Conservation (phyloP, 1,284 basidiomycete species). For the Fistulina hepatica region DNA sequence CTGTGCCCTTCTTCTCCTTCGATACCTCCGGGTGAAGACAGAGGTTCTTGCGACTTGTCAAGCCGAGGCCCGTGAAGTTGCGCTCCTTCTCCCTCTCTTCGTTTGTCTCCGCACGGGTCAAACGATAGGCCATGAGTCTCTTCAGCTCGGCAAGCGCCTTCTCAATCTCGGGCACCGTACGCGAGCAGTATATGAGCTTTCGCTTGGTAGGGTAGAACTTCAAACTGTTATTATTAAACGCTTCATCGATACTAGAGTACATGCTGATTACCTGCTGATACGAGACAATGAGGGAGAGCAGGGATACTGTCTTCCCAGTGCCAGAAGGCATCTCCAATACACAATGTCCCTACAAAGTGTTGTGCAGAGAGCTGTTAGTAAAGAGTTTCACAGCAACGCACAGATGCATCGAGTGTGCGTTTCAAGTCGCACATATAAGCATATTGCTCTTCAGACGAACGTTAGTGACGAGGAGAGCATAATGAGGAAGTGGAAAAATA, state of each 20-base stretch:
- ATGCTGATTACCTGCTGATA: conserved; percentile 74
- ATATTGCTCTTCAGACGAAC: conserved; percentile 71
- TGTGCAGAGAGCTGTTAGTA: conserved; percentile 2
- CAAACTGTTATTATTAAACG: conserved; percentile 21
- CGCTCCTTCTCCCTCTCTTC: conserved; percentile 74
- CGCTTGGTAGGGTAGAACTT: conserved; percentile 83
- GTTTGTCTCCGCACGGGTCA: conserved; percentile 55
- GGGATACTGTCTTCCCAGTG: conserved; percentile 96
- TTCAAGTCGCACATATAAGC: conserved; percentile 99
- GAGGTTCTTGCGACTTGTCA: conserved; percentile 94
- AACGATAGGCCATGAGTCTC: conserved; percentile 86
- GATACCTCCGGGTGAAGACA: conserved; percentile 93
- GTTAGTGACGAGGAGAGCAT: conserved; percentile 6
- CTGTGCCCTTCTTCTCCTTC: conserved; percentile 96
- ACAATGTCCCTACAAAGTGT: conserved; percentile 74
- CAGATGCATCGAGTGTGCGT: conserved; percentile 87
- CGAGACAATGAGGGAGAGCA: conserved; percentile 92
- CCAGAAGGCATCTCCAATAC: conserved; percentile 99
- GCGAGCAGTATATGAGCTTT: conserved; percentile 98
- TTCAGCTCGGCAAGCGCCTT: conserved; percentile 96
- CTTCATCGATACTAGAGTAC: conserved; percentile 1
- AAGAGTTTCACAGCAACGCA: conserved; percentile 19
- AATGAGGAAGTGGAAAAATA: conserved; percentile 20
- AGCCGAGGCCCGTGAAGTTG: conserved; percentile 80
- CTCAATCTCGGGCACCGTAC: conserved; percentile 99